A percentile compares a stretch with the other conserved stretches of the same genome.
Evolutionary conservation across 2,329 filamentous ascomycete genomes (phyloP).

Genomic region (Aspergillus eucalypticola): DNA sequence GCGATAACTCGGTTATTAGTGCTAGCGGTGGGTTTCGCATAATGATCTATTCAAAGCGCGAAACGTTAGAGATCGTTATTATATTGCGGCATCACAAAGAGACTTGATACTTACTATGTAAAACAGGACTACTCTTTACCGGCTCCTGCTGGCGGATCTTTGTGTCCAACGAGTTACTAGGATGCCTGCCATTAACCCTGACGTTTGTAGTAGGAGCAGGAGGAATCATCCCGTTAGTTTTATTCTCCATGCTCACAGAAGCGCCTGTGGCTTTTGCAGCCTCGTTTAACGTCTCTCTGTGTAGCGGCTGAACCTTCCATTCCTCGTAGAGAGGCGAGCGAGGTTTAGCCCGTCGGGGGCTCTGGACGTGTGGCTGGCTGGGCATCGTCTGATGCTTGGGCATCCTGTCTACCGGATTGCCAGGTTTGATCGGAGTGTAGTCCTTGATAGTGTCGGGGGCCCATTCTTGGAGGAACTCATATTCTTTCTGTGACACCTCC

Average conservation of each 20-base stretch:
- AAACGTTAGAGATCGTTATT: neutral
- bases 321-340: conserved; percentile 20
- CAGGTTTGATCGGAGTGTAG: neutral
- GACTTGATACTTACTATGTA: neutral
- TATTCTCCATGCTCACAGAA: neutral
- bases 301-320: conserved; percentile 18
- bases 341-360: neutral
- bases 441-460: conserved; percentile 13
- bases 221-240: neutral
- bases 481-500: conserved; percentile 14
- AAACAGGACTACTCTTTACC: neutral
- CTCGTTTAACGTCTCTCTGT: neutral
- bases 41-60: neutral
- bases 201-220: neutral
- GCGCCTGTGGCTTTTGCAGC: neutral
- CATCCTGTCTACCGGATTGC: neutral
- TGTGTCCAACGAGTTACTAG: neutral
- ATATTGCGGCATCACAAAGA: neutral
- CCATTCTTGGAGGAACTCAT: conserved; percentile 19
- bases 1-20: neutral
- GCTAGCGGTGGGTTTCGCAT: neutral
- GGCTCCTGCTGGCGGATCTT: neutral
- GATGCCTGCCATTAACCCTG: neutral
- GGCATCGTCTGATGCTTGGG: neutral
- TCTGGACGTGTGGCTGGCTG: neutral